These are phyloP conservation scores for Avicennia marina DNA, from an alignment of 257 asterid species.

Conservation along the genomic window DNA sequence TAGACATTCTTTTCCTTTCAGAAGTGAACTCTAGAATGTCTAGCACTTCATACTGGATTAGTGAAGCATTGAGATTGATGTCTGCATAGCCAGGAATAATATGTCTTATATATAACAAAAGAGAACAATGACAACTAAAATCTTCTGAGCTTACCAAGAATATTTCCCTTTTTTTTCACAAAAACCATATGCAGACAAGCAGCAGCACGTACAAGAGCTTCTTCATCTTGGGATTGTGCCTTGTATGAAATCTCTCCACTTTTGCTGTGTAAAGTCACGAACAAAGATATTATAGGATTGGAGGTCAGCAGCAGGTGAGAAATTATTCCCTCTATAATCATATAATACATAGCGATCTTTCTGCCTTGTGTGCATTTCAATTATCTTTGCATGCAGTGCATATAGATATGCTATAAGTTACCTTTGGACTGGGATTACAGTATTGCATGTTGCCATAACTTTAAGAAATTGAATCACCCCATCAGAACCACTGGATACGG, in stretches of 20 bases:
- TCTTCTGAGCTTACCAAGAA: conserved; percentile 52
- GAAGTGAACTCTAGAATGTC: conserved; percentile 94
- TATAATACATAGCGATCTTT: neutral
- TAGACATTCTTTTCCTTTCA: conserved; percentile 95
- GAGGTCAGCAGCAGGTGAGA: conserved; percentile 17
- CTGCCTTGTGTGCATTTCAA: no score
- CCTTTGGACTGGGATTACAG: conserved; percentile 91
- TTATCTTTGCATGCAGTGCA: conserved; percentile 21
- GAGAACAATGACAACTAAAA: conserved; percentile 7
- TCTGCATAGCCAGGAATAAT: conserved; percentile 59
- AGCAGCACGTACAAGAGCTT: conserved; percentile 98
- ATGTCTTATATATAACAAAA: no score
- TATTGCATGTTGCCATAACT: conserved; percentile 93
- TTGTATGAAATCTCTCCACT: conserved; percentile 70
- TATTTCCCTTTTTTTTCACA: conserved; percentile 57
- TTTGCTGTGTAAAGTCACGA: conserved; percentile 53
- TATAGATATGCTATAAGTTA: conserved; percentile 23
- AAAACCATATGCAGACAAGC: conserved; percentile 77
- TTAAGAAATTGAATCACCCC: conserved; percentile 72
- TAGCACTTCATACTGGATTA: conserved; percentile 73
- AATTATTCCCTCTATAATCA: neutral
- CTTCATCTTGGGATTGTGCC: conserved; percentile 99
- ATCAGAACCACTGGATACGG: conserved; percentile 60
- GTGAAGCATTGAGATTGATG: conserved; percentile 61
- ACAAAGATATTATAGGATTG: conserved; percentile 13